Evolutionary conservation across 2,329 filamentous ascomycete species (phyloP).

Genomic region (Clonostachys rhizophaga): DNA sequence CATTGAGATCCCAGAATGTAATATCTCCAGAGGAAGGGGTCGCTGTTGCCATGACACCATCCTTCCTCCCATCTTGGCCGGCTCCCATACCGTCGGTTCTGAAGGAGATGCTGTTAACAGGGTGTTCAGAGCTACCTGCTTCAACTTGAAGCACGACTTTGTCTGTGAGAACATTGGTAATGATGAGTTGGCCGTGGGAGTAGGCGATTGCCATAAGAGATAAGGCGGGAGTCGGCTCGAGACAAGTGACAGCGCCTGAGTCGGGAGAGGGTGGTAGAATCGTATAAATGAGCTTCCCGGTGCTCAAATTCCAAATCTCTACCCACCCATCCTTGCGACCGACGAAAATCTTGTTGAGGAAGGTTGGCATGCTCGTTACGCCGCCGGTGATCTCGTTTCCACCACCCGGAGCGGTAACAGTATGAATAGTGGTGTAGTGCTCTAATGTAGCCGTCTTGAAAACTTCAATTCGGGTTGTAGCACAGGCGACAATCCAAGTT

Average conservation of each 20-base stretch:
- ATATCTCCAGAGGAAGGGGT: conserved; percentile 78
- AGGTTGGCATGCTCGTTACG: conserved; percentile 86
- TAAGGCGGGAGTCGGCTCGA: conserved; percentile 79
- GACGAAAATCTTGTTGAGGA: conserved; percentile 91
- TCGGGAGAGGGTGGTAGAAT: conserved; percentile 71
- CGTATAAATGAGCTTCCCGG: conserved; percentile 85
- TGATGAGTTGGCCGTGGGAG: conserved; percentile 68
- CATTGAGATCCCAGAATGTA: conserved; percentile 93
- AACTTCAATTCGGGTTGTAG: conserved; percentile 72
- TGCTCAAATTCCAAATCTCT: conserved; percentile 97
- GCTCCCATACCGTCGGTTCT: conserved; percentile 85
- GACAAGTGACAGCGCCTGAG: conserved; percentile 77
- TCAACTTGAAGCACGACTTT: conserved; percentile 66
- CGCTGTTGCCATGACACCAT: conserved; percentile 92
- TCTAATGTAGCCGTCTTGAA: conserved; percentile 83
- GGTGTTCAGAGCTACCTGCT: conserved; percentile 57
- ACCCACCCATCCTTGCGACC: conserved; percentile 83
- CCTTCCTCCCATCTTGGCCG: conserved; percentile 76
- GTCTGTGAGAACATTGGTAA: conserved; percentile 80
- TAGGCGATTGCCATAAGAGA: conserved; percentile 88
- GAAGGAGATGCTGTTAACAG: conserved; percentile 82
- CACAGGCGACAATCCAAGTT: conserved; percentile 83
- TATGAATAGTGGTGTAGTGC: conserved; percentile 82
- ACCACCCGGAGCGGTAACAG: conserved; percentile 48
- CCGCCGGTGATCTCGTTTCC: conserved; percentile 71